Percentiles rank a stretch among this genome's conserved stretches.
Evolutionary conservation across 331 rosid species (phyloP).

Genomic region (Malus hybrid): DNA sequence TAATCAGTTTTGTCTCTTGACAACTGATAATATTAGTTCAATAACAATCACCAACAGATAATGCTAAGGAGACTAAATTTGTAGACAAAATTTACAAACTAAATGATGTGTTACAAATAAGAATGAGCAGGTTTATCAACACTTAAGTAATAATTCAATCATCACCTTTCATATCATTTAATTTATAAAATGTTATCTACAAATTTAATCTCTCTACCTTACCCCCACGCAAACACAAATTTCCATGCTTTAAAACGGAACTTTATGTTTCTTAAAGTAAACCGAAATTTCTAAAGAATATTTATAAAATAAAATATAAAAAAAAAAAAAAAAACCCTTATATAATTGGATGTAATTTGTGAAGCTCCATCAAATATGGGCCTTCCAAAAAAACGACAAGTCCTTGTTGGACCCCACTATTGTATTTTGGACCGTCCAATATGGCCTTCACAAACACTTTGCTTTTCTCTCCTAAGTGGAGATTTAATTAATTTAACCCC

Average conservation of each 20-base stretch:
- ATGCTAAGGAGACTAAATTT: too few species aligned
- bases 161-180: too few species aligned
- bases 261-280: not conserved
- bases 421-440: slow-evolving; percentile 38
- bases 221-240: too few species aligned
- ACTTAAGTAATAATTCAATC: too few species aligned
- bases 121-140: too few species aligned
- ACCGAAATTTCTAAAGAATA: not conserved
- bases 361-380: not conserved
- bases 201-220: too few species aligned
- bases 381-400: slow-evolving; percentile 26
- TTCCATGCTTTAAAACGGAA: not conserved
- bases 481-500: slow-evolving; percentile 11
- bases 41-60: too few species aligned
- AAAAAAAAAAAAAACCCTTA: not conserved
- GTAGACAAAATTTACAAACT: too few species aligned
- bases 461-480: slow-evolving; percentile 23
- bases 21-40: not conserved
- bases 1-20: too few species aligned
- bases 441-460: slow-evolving; percentile 23
- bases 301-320: too few species aligned
- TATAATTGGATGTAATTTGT: not conserved
- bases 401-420: slow-evolving; percentile 12
- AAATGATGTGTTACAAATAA: too few species aligned
- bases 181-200: too few species aligned